Base-by-base conservation (phyloP, 257 asterid genomes). In the Jacaranda copaia region DNA sequence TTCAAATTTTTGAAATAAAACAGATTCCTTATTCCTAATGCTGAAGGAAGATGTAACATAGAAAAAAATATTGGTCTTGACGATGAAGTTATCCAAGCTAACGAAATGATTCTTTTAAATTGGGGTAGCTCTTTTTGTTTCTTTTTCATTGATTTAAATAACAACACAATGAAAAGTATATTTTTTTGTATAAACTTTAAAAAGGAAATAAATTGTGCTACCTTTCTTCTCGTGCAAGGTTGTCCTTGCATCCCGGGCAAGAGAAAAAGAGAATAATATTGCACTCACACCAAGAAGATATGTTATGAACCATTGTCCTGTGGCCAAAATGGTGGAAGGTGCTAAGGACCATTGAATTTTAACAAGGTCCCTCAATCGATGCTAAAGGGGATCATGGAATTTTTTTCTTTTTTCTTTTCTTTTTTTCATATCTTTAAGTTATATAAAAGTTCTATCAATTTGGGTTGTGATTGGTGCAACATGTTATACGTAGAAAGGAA, bases 211-310 rank as follows among this genome's bases (percentile, higher is more conserved):
- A 86, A 79, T 76, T 66, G 67, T 70, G 90, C 81, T 83, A 76
- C 90, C 90, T 83, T 86, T 86, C 90, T 86, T 86, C 90, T 86
- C 86, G 81, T 83, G 90, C 88, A 86, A 83, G 88, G 88, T 70
- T 83, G 90, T 83, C 76, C 85, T 83, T 76, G 64, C 82, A 76
- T 81, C 78, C 15, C 83, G 68, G 81, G 85, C 84, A 81, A 74
- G 48, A 70, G 8, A 51, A 83, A 73, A 43, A 38, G 61, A 80
- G 75, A 59, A 40, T 53, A 39, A 76, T 48, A 73, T 20, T 83
- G 80, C 90, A 81, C 83, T 49, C 32, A 77, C 78, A 79, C 63
- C 88, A 73, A 86, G 74, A 79, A 83, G 80, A 81, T 73, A 73
- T 56, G 15, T 39, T 65, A 38, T 48, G 36, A 55, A 48, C 19